Base-by-base conservation (phyloP, 208 protist species). In the Trypanosoma brucei region DNA sequence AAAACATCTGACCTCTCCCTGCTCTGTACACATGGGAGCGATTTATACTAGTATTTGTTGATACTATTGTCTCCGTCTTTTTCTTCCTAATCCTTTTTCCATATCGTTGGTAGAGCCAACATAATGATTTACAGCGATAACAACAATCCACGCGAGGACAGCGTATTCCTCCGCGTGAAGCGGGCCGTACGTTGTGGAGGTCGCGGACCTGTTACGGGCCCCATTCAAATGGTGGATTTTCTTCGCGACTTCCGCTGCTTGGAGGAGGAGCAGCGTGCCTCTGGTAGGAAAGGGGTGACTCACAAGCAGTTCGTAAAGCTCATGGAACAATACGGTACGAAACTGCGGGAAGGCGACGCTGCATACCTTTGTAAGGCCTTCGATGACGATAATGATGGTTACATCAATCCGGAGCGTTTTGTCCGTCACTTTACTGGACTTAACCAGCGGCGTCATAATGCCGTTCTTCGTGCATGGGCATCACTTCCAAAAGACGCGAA, bases 141-240 rank as follows among this genome's bases (percentile, higher is more conserved):
- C 49, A 92, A 92, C 72, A 84, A 91, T 57, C 77, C 77, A 2
- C 73, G 85, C 34, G 85, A 92, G 64, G 88, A 94, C 54, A 55
- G 50, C 44, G 64, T 92, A 52, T 89, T 92, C 60, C 65, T 75
- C 8, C 33, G 60, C n/a, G 85, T 94, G 52, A 92, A 92, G 75
- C 51, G 59, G n/a, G 63, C 64, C 3, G 59, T 91, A 5, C 71
- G 85, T 44, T 58, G 66, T 0, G 44, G 44, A 1, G 45, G 8
- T 11, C 9, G 48, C 46, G 46, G 40, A 33, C 11, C 14, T 53
- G 31, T 39, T 34, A 78, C 30, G 40, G 81, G 79, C 30, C 62
- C 70, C 11, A 69, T 64, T 7, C 74, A 68, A 6, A 68, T 91
- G 6, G 83, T 93, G 2, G 62, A 72, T 49, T 76, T 81, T 2